Evolutionary conservation across 139 green algal genomes (phyloP), one percentile per base, ranked within the genome.

Genomic region (Yamagishiella unicocca): DNA sequence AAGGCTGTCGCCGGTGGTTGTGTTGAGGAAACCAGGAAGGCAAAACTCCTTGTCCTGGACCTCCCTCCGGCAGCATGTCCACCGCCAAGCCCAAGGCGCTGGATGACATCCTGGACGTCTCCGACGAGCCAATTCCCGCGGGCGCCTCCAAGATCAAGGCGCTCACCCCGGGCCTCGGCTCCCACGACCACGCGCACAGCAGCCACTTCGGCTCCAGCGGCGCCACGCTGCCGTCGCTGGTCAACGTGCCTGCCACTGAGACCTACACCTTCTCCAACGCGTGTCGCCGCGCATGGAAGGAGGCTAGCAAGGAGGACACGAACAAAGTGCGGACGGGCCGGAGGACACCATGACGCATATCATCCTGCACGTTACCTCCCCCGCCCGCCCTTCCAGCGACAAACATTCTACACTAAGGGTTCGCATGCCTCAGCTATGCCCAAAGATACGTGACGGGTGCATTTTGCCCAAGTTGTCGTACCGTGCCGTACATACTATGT

Each of bases 201-300:
- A 27, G 31, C 40, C 54, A 76, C 43, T 79, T 46, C 37, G 76
- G 74, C 31, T 42, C 46, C 46, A 43, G 24, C 45, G 85, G 85
- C 31, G 64, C 76, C 46, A 89, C 85, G 45, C 79, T 89, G 25
- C 85, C 85, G 25, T 77, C 75, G 21, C 50, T 90, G 29, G 86
- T 87, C 45, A 79, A 90, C 40, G 77, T 90, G 29, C 86, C 86
- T 4, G 66, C 86, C 31, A 76, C 74, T 17, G 77, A 90, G 78
- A 90, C 86, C 29, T 90, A 87, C 86, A 90, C 74, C 31, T 90
- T 90, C 55, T 53, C 68, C 31, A 87, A 74, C n/a, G 86, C 86
- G 3, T 90, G 86, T 68, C 68, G 82, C 35, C 78, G 78, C 9
- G 86, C 86, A 3, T 90, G 86, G 86, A 90, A 90, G 86, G 86